Evolutionary conservation across 306 rosid species (phyloP), one percentile per base, ranked within the genome.

Genomic region (Quercus wislizeni): DNA sequence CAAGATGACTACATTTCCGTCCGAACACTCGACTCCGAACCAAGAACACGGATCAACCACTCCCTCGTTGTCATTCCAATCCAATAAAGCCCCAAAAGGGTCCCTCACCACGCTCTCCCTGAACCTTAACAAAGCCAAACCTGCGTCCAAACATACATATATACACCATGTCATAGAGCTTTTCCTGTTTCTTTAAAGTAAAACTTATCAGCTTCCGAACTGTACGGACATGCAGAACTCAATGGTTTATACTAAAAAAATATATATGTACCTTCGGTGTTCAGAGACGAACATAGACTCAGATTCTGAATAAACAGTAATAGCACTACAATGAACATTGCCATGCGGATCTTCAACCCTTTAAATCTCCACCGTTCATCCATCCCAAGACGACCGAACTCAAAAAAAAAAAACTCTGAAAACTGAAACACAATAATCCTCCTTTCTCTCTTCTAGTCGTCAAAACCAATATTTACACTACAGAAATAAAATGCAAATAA

Each of bases 21-120:
- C 73, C 5, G 91, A 87, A 74, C 94, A 94, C 70, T 92, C 89
- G 11, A 90, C 89, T 3, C 98, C 97, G 19, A 86, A 84, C 97
- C 97, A 89, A 0, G 90, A 88, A 67, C 96, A 92, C 0, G 80
- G 91, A 86, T 87, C 84, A 49, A 27, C 52, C 5, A 62, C 73
- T 70, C 73, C 89, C 25, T 69, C 86, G 17, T 71, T 61, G 12
- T 62, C 83, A 30, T 85, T 94, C 98, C 97, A 93, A 67, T 49
- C 84, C 55, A 76, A 63, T 27, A 88, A 82, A 67, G 87, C 94
- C 11, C 87, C 89, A 64, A 72, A 82, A 4, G 92, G 85, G 79
- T 94, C 97, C n/a, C 85, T 78, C 52, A 61, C 77, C 52, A 89
- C 77, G 38, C 76, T 75, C 63, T 90, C 91, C 78, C 80, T 76